phyloP scores from a whole-genome alignment of 23 red algal genomes.

The Agarophyton chilense region DNA sequence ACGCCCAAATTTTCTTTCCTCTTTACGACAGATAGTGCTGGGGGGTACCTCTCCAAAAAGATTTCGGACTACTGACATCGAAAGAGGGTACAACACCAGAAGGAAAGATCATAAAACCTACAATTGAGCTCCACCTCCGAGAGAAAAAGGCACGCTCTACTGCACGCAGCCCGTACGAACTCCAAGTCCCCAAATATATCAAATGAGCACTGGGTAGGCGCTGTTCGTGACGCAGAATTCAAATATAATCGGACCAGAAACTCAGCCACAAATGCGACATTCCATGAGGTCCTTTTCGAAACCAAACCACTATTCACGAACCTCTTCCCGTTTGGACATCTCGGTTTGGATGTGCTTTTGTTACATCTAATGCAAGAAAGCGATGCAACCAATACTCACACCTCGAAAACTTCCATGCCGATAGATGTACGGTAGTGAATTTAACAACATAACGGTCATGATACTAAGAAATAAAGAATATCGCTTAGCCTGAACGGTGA shows the following conservation, averaged over 20 bases:
- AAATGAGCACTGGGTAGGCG: background rate
- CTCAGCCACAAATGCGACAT: background rate
- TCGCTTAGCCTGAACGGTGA: background rate
- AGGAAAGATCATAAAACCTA: background rate
- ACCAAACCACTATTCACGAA: background rate
- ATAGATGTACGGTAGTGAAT: background rate
- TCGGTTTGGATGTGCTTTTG: background rate
- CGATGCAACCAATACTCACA: background rate
- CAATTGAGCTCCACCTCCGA: background rate
- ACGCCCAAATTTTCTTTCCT: background rate
- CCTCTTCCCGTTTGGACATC: constrained; percentile 22
- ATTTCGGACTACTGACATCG: background rate
- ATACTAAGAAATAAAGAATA: background rate
- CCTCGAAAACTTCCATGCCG: background rate
- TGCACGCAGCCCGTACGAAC: background rate
- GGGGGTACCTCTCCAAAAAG: background rate
- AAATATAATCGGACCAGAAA: background rate
- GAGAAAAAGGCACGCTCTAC: background rate
- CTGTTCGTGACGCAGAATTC: background rate
- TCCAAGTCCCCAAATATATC: background rate
- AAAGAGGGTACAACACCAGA: background rate
- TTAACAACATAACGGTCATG: background rate
- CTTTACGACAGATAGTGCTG: background rate
- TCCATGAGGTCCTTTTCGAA: background rate
- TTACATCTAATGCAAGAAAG: background rate